phyloP scores from a whole-genome alignment of 495 filamentous ascomycete genomes.

The Chaetomidium leptoderma region DNA sequence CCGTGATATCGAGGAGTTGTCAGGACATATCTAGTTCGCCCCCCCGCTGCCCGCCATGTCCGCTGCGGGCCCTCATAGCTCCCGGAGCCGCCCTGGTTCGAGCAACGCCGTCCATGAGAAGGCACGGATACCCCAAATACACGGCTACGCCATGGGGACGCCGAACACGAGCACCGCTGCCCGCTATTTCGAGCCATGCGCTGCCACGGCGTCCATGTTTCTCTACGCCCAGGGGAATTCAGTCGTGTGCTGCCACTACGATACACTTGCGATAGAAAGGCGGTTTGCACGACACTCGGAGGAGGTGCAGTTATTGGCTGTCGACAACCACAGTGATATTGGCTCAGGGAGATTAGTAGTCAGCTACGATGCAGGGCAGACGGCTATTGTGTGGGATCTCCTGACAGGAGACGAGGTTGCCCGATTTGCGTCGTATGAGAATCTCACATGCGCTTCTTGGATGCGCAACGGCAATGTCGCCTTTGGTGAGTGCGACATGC shows the following conservation, averaged over 20 bases:
- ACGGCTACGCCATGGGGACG: slow-evolving; percentile 47
- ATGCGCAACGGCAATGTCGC: slow-evolving; percentile 97
- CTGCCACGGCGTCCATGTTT: slow-evolving; percentile 81
- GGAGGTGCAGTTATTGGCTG: slow-evolving; percentile 74
- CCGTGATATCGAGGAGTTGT: slow-evolving; percentile 18
- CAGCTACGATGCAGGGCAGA: slow-evolving; percentile 87
- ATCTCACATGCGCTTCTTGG: slow-evolving; percentile 80
- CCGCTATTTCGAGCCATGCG: slow-evolving; percentile 72
- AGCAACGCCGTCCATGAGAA: slow-evolving; percentile 45
- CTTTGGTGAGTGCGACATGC: slow-evolving; percentile 62
- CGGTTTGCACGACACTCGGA: slow-evolving; percentile 81
- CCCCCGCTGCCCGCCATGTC: slow-evolving; percentile 37
- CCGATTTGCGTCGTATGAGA: slow-evolving; percentile 84
- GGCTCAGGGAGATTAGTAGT: slow-evolving; percentile 82
- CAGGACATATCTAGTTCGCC: slow-evolving; percentile 30
- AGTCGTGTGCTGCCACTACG: slow-evolving; percentile 81
- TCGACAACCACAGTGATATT: slow-evolving; percentile 88
- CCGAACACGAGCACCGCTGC: slow-evolving; percentile 48
- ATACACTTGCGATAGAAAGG: slow-evolving; percentile 84
- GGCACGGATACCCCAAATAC: slow-evolving; percentile 40
- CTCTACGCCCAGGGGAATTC: slow-evolving; percentile 76
- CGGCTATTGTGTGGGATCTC: slow-evolving; percentile 94
- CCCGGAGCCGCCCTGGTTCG: slow-evolving; percentile 60
- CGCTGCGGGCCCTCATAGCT: slow-evolving; percentile 37
- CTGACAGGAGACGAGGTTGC: slow-evolving; percentile 88